These are phyloP conservation scores for Verticillium albo-atrum DNA, from an alignment of 2,329 filamentous ascomycete species.

Conservation along the genomic window DNA sequence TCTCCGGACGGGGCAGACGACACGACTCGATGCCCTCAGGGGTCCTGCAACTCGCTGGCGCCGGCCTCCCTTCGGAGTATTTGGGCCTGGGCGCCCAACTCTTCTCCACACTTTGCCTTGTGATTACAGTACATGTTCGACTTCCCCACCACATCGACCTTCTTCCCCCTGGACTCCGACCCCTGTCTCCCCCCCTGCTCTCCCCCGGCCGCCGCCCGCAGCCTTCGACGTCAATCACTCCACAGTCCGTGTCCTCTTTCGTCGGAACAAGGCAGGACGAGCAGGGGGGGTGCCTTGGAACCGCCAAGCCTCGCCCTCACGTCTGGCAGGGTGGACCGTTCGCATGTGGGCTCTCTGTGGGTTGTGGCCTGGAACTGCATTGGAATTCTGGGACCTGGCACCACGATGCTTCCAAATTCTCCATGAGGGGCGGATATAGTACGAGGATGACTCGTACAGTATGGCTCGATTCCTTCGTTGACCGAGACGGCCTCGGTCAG, in stretches of 20 bases:
- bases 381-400: background rate
- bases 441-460: background rate
- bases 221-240: background rate
- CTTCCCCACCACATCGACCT: background rate
- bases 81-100: background rate
- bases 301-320: background rate
- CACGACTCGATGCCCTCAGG: background rate
- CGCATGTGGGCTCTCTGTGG: background rate
- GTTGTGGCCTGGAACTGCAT: background rate
- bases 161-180: background rate
- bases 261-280: background rate
- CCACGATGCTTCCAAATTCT: background rate
- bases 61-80: background rate
- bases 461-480: background rate
- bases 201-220: background rate
- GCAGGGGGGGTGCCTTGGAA: background rate
- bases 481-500: background rate
- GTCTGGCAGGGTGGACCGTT: background rate
- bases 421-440: background rate
- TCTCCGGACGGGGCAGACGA: background rate
- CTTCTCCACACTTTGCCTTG: background rate
- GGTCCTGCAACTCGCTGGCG: background rate
- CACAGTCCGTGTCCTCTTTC: background rate
- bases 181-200: background rate
- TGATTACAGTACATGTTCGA: background rate